phyloP scores from a whole-genome alignment of 257 asterid species.

The Oldenlandia corymbosa region DNA sequence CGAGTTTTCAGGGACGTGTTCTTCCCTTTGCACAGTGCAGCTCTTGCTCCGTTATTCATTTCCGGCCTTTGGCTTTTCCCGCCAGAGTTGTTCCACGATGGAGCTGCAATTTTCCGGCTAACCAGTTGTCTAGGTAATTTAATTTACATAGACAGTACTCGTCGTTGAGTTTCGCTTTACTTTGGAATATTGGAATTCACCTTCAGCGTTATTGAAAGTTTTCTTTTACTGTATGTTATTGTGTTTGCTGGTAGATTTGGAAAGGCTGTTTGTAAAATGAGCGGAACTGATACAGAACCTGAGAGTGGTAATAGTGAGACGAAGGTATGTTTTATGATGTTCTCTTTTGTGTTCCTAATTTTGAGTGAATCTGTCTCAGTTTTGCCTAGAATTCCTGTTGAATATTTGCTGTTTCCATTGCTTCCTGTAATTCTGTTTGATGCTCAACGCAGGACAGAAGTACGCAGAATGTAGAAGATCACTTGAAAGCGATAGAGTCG shows the following conservation, averaged over 20 bases:
- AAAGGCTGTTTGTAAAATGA: slow-evolving; percentile 41
- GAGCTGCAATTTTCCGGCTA: slow-evolving; percentile 24
- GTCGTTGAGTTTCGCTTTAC: neutral
- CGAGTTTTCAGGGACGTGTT: slow-evolving; percentile 53
- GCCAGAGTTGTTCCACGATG: slow-evolving; percentile 28
- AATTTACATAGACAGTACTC: neutral
- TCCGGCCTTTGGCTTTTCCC: slow-evolving; percentile 26
- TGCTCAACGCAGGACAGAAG: slow-evolving; percentile 40
- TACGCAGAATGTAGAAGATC: slow-evolving; percentile 35
- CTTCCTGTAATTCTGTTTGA: slow-evolving; percentile 15
- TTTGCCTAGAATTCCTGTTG: neutral
- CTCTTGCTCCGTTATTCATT: slow-evolving; percentile 38
- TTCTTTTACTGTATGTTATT: neutral
- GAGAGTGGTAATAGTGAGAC: slow-evolving; percentile 46
- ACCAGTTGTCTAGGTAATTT: slow-evolving; percentile 43
- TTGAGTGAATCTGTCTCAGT: neutral
- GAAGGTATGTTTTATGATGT: slow-evolving; percentile 37
- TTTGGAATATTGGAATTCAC: neutral
- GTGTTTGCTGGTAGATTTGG: slow-evolving; percentile 32
- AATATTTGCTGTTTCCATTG: neutral
- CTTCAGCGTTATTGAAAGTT: neutral
- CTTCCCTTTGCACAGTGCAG: slow-evolving; percentile 41
- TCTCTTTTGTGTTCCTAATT: neutral
- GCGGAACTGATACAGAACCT: slow-evolving; percentile 51
- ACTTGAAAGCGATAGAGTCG: slow-evolving; percentile 28